These are phyloP conservation scores for Suillus subalutaceus DNA, from an alignment of 768 basidiomycete species.

Conservation along the genomic window DNA sequence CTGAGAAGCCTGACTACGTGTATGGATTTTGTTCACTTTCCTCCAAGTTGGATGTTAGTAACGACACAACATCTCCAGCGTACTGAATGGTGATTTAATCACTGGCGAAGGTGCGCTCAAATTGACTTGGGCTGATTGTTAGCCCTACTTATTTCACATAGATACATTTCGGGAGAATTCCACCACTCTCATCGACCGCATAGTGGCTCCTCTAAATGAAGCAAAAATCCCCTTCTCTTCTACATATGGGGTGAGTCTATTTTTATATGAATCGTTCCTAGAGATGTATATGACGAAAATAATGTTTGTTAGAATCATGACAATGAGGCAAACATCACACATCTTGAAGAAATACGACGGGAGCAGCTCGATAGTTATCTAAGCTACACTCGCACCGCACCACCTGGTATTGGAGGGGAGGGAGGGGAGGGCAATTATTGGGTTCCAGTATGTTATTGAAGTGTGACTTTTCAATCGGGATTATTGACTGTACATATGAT, in stretches of 20 bases:
- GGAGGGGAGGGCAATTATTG: conserved; percentile 75
- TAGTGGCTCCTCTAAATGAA: conserved; percentile 61
- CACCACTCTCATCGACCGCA: conserved; percentile 64
- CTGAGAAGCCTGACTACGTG: conserved; percentile 74
- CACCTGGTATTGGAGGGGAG: conserved; percentile 61
- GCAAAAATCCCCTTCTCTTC: conserved; percentile 66
- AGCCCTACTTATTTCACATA: conserved; percentile 23
- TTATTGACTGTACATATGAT: background rate
- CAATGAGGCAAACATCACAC: conserved; percentile 73
- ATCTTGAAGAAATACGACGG: conserved; percentile 64
- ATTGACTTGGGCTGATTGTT: background rate
- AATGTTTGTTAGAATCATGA: conserved; percentile 63
- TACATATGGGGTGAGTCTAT: conserved; percentile 60
- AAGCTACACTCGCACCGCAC: conserved; percentile 66
- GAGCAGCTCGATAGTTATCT: conserved; percentile 56
- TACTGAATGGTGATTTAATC: conserved; percentile 74
- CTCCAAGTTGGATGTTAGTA: background rate
- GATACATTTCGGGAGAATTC: conserved; percentile 71
- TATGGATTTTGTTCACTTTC: conserved; percentile 33
- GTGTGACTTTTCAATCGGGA: background rate
- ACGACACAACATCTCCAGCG: conserved; percentile 38
- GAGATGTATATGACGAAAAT: conserved; percentile 4
- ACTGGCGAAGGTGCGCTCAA: conserved; percentile 64
- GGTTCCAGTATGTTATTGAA: conserved; percentile 56
- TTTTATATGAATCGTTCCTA: background rate